phyloP scores from a whole-genome alignment of 2,329 filamentous ascomycete species.

The Fusarium bulbicola region DNA sequence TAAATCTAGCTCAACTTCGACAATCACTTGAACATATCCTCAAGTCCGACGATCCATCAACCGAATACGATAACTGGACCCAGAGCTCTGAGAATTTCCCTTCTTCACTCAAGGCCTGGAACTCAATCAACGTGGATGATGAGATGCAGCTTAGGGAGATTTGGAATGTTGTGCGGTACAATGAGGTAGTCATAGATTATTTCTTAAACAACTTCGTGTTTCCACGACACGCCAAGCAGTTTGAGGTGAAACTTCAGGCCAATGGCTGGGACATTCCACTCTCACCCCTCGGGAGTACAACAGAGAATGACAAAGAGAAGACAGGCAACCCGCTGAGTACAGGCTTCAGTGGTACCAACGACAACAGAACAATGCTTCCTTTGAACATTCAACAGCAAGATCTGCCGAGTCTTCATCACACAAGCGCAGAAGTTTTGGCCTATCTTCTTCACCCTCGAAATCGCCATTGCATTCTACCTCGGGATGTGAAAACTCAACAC shows the following conservation, averaged over 20 bases:
- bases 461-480: slow-evolving; percentile 52
- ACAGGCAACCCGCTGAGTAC: slow-evolving; percentile 58
- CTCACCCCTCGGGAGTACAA: slow-evolving; percentile 37
- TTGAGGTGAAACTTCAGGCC: slow-evolving; percentile 69
- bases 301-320: not conserved
- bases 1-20: slow-evolving; percentile 59
- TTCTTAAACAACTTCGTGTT: slow-evolving; percentile 74
- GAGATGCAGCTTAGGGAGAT: slow-evolving; percentile 60
- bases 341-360: slow-evolving; percentile 79
- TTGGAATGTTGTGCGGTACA: slow-evolving; percentile 60
- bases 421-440: slow-evolving; percentile 70
- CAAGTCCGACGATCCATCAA: slow-evolving; percentile 63
- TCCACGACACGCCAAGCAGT: slow-evolving; percentile 71
- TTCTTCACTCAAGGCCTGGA: slow-evolving; percentile 61
- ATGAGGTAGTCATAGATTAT: slow-evolving; percentile 64
- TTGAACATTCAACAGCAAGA: slow-evolving; percentile 70
- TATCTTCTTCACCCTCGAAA: slow-evolving; percentile 66
- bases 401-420: slow-evolving; percentile 64
- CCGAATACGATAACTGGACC: slow-evolving; percentile 65
- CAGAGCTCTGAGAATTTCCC: slow-evolving; percentile 56
- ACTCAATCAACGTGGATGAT: slow-evolving; percentile 69
- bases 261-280: slow-evolving; percentile 75
- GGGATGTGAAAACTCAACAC: slow-evolving; percentile 48
- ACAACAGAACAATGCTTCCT: slow-evolving; percentile 68
- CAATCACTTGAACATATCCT: slow-evolving; percentile 62